Evolutionary conservation across 1,284 basidiomycete genomes (phyloP).

Genomic region (Cutaneotrichosporon curvatum): DNA sequence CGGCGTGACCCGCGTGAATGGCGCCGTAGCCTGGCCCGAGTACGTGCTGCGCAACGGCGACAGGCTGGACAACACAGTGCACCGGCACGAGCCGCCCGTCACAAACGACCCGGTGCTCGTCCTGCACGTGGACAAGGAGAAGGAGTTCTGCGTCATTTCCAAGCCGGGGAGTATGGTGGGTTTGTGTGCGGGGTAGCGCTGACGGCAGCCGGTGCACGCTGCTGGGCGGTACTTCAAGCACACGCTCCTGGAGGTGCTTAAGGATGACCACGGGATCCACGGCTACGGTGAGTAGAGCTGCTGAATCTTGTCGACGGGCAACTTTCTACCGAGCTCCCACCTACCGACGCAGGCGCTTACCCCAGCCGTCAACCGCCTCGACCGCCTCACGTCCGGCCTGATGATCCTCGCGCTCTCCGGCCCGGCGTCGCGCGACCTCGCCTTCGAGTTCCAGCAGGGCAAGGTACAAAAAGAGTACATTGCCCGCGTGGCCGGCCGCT

Average conservation of each 20-base stretch:
- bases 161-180: slow-evolving; percentile 88
- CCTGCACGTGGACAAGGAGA: slow-evolving; percentile 65
- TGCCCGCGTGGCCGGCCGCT: slow-evolving; percentile 72
- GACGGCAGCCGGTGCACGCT: slow-evolving; percentile 70
- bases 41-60: slow-evolving; percentile 81
- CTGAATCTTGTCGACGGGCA: too few relatives aligned
- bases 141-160: slow-evolving; percentile 82
- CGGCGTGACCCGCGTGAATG: slow-evolving; percentile 93
- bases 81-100: slow-evolving; percentile 93
- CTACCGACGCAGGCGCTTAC: neutral
- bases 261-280: slow-evolving; percentile 76
- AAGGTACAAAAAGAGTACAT: slow-evolving; percentile 85
- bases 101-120: slow-evolving; percentile 79
- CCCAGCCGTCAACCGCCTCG: slow-evolving; percentile 88
- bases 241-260: slow-evolving; percentile 79
- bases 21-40: slow-evolving; percentile 67
- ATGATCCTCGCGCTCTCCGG: slow-evolving; percentile 86
- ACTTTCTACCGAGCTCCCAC: too few relatives aligned
- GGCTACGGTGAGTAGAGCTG: slow-evolving; percentile 24
- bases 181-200: slow-evolving; percentile 23
- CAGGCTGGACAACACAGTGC: slow-evolving; percentile 84
- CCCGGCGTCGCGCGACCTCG: slow-evolving; percentile 63
- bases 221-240: slow-evolving; percentile 82
- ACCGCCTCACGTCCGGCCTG: slow-evolving; percentile 88
- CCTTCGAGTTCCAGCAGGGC: slow-evolving; percentile 73